Evolutionary conservation across 2,329 filamentous ascomycete genomes (phyloP), one percentile per base, ranked within the genome.

Genomic region (Paramyrothecium sp.): DNA sequence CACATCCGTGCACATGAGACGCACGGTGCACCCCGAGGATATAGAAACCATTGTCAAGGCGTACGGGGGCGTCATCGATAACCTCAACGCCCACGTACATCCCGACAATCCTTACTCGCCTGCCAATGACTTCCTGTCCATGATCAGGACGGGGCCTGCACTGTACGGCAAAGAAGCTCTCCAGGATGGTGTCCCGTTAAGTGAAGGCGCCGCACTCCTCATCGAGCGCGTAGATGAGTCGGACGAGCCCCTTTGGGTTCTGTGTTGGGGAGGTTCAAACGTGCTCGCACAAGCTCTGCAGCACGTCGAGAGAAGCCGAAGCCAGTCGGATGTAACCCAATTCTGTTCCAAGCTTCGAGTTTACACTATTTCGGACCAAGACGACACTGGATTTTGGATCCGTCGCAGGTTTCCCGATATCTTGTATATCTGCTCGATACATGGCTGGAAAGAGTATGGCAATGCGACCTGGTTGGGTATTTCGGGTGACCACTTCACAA

Each of bases 281-380:
- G 75, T 78, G 2, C 74, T 84, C 3, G 81, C 81, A 3, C 75
- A 81, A 54, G 78, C 76, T 1, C 71, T 84, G 12, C 64, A 74
- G 23, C 69, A 76, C 17, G 72, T 78, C 44, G 59, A 58, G 23
- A 17, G 58, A 5, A 59, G 56, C 7, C 65, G 17, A 63, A 58
- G 60, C 58, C 68, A 48, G 58, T 63, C 13, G 46, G 73, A 78
- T 1, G 67, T 75, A 1, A 65, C 69, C 0, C 57, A 56, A 0
- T 69, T 83, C 22, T 67, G 73, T 2, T 60, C 69, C 3, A 78
- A 77, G 59, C 65, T 84, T 3, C 72, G 81, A 13, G 74, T 84
- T 8, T 84, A 84, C 65, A 70, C 82, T 34, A 85, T 86, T 56
- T 84, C 81, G 7, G 84, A 86, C 60, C 83, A 86, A 61, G 83